These are phyloP conservation scores for Phaffomyces thermotolerans DNA, from an alignment of 805 yeast genomes.

Conservation along the genomic window DNA sequence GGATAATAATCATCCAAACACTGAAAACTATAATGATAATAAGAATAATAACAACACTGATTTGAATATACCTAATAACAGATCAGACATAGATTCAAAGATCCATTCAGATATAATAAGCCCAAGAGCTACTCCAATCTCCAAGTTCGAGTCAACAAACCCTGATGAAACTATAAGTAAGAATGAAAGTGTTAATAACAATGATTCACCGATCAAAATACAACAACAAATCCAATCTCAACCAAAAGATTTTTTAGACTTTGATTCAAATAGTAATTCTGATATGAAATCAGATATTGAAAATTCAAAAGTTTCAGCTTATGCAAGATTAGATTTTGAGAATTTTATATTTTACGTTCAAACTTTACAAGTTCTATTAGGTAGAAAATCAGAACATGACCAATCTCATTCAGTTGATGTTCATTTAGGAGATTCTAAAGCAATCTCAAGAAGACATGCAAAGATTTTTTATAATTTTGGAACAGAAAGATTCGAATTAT, in stretches of 20 bases:
- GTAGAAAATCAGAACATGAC: conserved; percentile 78
- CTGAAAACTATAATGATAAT: too few species aligned
- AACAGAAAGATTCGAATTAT: conserved; percentile 85
- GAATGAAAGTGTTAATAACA: neutral
- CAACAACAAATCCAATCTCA: neutral
- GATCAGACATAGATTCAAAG: neutral
- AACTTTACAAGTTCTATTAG: conserved; percentile 87
- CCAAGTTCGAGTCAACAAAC: neutral
- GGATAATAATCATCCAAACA: neutral
- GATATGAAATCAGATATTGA: conserved; percentile 1
- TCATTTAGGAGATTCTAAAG: conserved; percentile 85
- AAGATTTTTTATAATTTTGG: conserved; percentile 95
- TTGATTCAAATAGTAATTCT: neutral
- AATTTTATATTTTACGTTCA: conserved; percentile 93
- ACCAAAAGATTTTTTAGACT: neutral
- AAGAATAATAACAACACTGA: too few species aligned
- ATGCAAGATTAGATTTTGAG: conserved; percentile 82
- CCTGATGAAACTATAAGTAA: conserved; percentile 16
- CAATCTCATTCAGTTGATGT: conserved; percentile 75
- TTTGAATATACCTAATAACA: too few species aligned
- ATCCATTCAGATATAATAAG: neutral
- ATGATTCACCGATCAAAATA: too few species aligned
- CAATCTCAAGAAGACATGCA: conserved; percentile 91
- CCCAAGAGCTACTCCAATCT: neutral
- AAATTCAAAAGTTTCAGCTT: conserved; percentile 36